Evolutionary conservation across 1,139 yeast species (phyloP), one percentile per base, ranked within the genome.

Genomic region (Hanseniaspora uvarum): DNA sequence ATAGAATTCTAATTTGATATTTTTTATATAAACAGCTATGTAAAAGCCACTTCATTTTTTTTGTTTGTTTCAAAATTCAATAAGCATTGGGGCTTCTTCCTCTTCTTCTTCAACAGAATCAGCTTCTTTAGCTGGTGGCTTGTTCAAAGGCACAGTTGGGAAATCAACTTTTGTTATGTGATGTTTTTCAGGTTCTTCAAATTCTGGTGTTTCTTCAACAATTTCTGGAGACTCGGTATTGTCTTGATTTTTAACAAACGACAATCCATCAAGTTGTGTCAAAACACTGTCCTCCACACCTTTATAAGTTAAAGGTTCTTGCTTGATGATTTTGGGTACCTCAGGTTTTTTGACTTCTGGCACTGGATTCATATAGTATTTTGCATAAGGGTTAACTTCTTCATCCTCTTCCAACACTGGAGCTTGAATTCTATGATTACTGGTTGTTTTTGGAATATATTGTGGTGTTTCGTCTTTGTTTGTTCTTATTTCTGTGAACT

Each of bases 121-220:
- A n/a, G n/a, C n/a, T 26, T 58, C 58, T 4, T 58, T 59, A 8
- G 54, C 56, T 10, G 60, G 60, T 10, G 67, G 54, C 51, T 64
- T 69, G 18, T 59, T 61, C n/a, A 62, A 56, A 2, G 74, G 74
- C 2, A 70, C 73, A 28, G 69, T 64, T 30, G 74, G 74, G 56
- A 71, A 71, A 51, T 68, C 63, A 54, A 64, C 65, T 48, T 65
- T 65, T 0, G 72, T 70, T 19, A 70, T 68, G 53, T 65, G 65
- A 14, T 54, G 48, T 16, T 55, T 44, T 40, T 56, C 46, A 4
- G 46, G 43, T 23, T 46, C 37, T 19, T 36, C 52, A 26, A n/a
- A 23, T 30, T 19, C 16, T 8, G 41, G 8, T 8, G 40, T 34
- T 11, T 57, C 60, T 16, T 55, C 58, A 28, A 50, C 57, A 45